phyloP scores from a whole-genome alignment of 139 green algal genomes.

The Asterochloris erici region DNA sequence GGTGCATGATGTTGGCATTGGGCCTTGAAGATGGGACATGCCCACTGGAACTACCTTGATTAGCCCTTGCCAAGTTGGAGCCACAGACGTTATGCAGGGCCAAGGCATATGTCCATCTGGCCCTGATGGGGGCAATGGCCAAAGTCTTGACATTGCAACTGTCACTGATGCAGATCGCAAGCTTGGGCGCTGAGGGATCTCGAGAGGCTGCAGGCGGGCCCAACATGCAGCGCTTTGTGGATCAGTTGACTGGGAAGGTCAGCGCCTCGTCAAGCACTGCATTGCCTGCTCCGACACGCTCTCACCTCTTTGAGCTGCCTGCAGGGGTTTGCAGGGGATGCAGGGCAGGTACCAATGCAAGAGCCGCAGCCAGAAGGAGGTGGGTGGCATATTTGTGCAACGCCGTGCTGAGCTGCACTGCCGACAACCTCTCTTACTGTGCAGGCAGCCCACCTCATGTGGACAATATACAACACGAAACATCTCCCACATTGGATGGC shows the following conservation, averaged over 20 bases:
- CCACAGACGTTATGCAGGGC: not conserved
- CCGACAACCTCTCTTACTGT: not conserved
- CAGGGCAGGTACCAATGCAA: not conserved
- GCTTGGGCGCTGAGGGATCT: not conserved
- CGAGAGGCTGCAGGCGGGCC: conserved; percentile 9
- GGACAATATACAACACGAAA: not conserved
- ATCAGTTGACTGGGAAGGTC: conserved; percentile 21
- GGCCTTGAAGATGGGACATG: not conserved
- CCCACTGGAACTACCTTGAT: not conserved
- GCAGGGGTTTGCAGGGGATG: conserved; percentile 9
- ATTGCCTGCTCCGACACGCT: not conserved
- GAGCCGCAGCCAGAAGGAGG: not conserved
- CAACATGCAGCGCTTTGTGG: conserved; percentile 24
- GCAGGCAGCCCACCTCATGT: conserved; percentile 7
- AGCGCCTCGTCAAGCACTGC: not conserved
- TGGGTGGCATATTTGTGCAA: not conserved
- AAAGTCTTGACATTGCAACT: not conserved
- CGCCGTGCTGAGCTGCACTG: not conserved
- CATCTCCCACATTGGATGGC: conserved; percentile 5
- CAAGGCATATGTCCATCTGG: not conserved
- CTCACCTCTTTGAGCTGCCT: not conserved
- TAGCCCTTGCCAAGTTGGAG: not conserved
- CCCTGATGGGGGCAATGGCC: not conserved
- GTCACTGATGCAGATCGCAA: not conserved
- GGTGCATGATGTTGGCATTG: too few species aligned